Evolutionary conservation across 306 rosid species (phyloP).

Genomic region (Betula pendula): DNA sequence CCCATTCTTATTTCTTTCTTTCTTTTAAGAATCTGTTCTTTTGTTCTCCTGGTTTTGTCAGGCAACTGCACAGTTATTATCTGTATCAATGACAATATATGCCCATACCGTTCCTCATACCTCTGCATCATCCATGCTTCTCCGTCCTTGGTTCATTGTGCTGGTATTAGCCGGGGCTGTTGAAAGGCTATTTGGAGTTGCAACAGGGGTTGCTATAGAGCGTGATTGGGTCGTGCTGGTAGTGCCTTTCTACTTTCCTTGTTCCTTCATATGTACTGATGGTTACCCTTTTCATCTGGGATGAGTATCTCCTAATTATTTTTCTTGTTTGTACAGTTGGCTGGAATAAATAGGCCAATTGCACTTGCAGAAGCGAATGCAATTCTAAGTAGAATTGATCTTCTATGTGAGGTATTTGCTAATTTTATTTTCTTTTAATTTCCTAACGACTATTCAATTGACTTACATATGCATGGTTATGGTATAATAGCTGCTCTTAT

Average conservation of each 20-base stretch:
- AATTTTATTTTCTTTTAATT: conserved; percentile 3
- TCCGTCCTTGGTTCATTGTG: conserved; percentile 77
- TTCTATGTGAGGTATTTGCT: conserved; percentile 78
- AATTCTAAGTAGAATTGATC: conserved; percentile 84
- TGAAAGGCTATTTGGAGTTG: conserved; percentile 81
- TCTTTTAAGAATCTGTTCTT: conserved; percentile 13
- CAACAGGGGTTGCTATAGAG: conserved; percentile 90
- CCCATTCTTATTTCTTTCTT: neutral
- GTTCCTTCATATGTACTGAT: conserved; percentile 24
- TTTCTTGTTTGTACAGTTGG: conserved; percentile 57
- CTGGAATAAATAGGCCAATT: conserved; percentile 89
- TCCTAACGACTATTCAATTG: conserved; percentile 3
- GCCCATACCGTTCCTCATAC: conserved; percentile 62
- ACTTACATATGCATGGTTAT: conserved; percentile 14
- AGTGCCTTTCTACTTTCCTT: conserved; percentile 33
- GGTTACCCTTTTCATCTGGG: neutral
- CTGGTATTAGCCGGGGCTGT: conserved; percentile 82
- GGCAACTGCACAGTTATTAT: conserved; percentile 87
- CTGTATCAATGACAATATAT: conserved; percentile 71
- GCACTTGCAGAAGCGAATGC: conserved; percentile 97
- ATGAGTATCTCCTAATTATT: conserved; percentile 7
- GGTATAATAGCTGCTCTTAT: conserved; percentile 14
- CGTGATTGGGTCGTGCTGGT: conserved; percentile 99
- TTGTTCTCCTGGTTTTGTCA: conserved; percentile 37
- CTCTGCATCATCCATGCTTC: conserved; percentile 61